phyloP scores from a whole-genome alignment of 176 grass and related monocot species.

The Triticum monococcum region DNA sequence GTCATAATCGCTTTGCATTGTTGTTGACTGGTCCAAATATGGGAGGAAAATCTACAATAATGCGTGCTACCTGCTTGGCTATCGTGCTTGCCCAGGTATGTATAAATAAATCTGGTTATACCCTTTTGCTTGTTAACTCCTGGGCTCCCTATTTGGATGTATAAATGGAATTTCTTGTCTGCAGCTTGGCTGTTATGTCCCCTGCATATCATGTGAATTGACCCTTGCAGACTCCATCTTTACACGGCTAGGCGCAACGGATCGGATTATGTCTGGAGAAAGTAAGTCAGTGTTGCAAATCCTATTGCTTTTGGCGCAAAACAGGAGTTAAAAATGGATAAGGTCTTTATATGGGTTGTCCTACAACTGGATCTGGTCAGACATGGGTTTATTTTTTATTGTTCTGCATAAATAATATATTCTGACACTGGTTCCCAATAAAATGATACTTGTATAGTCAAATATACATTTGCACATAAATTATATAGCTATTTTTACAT shows the following conservation, averaged over 20 bases:
- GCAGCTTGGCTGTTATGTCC: conserved; percentile 95
- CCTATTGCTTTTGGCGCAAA: conserved; percentile 7
- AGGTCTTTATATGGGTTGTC: neutral
- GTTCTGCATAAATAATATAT: neutral
- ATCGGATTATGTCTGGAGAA: conserved; percentile 95
- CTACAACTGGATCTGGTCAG: neutral
- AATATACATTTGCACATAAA: neutral
- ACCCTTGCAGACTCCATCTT: conserved; percentile 82
- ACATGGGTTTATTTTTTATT: neutral
- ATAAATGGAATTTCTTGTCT: conserved; percentile 20
- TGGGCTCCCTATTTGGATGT: neutral
- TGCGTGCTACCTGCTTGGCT: conserved; percentile 90
- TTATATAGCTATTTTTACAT: neutral
- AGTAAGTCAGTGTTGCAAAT: conserved; percentile 46
- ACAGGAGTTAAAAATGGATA: neutral
- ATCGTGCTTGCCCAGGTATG: conserved; percentile 83
- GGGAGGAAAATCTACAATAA: conserved; percentile 93
- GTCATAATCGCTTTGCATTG: conserved; percentile 59
- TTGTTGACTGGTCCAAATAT: conserved; percentile 98
- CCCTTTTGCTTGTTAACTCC: conserved; percentile 5
- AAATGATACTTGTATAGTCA: neutral
- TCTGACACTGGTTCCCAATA: neutral
- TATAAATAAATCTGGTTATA: conserved; percentile 14
- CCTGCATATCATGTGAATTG: conserved; percentile 68
- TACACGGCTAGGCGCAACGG: conserved; percentile 89